Percentiles rank a stretch among this genome's conserved stretches.
Evolutionary conservation across 2,329 filamentous ascomycete species (phyloP).

Genomic region (Fusarium sp.): DNA sequence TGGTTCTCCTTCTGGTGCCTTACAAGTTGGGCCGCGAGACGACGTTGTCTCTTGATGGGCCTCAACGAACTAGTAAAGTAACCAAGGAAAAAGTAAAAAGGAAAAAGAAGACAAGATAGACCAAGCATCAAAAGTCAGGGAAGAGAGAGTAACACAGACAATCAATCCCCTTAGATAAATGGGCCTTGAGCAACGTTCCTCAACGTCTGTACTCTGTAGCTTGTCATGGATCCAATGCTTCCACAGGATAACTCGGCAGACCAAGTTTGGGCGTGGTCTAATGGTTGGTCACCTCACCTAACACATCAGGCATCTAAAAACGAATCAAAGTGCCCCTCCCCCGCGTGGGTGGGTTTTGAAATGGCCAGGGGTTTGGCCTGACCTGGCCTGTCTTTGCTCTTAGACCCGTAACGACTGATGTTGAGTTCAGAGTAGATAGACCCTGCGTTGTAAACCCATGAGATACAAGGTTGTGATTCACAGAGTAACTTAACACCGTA

Average conservation of each 20-base stretch:
- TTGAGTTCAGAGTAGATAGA: conserved; percentile 27
- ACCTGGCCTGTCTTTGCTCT: conserved; percentile 1
- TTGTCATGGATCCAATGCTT: conserved; percentile 9
- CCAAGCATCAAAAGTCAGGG: conserved; percentile 1
- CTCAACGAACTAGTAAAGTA: conserved; percentile 19
- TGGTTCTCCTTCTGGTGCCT: conserved; percentile 36
- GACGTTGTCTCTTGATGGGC: conserved; percentile 11
- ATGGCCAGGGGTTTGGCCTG: conserved; percentile 27
- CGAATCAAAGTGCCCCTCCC: conserved; percentile 46
- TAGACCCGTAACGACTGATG: conserved; percentile 23
- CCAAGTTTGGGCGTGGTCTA: conserved; percentile 43
- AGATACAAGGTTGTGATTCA: background rate
- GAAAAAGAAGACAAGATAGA: background rate
- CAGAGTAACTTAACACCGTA: conserved; percentile 22
- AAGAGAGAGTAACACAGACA: conserved; percentile 10
- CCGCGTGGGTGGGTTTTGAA: conserved; percentile 42
- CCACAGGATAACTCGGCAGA: conserved; percentile 44
- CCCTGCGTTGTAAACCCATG: conserved; percentile 28
- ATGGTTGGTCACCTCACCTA: conserved; percentile 42
- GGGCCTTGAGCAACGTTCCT: conserved; percentile 27
- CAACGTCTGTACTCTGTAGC: conserved; percentile 23
- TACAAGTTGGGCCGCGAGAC: conserved; percentile 47
- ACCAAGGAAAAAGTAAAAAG: background rate
- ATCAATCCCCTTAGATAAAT: background rate
- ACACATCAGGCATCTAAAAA: conserved; percentile 42